These are phyloP conservation scores for Patellifolia procumbens DNA, from an alignment of 179 eudicot genomes.

Conservation along the genomic window DNA sequence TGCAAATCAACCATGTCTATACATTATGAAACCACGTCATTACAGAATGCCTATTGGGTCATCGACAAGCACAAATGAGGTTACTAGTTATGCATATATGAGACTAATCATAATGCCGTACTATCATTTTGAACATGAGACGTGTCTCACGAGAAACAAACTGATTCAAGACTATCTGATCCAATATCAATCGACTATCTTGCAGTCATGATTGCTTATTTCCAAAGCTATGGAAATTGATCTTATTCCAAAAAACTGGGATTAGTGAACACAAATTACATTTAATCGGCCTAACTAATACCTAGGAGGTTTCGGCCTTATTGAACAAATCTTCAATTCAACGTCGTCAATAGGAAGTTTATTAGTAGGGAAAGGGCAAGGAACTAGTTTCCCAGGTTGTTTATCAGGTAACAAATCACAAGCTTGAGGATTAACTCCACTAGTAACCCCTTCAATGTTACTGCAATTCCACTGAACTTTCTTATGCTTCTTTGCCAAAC, in stretches of 20 bases:
- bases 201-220: not conserved
- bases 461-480: slow-evolving; percentile 73
- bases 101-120: too few relatives aligned
- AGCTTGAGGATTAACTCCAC: slow-evolving; percentile 56
- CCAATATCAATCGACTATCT: too few relatives aligned
- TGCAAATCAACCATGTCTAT: too few relatives aligned
- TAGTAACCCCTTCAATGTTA: slow-evolving; percentile 51
- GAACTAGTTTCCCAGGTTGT: slow-evolving; percentile 30
- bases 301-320: slow-evolving; percentile 28
- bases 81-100: too few relatives aligned
- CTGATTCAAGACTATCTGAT: too few relatives aligned
- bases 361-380: slow-evolving; percentile 57
- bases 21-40: too few relatives aligned
- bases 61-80: too few relatives aligned
- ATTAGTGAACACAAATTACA: not conserved
- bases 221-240: not conserved
- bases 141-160: too few relatives aligned
- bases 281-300: not conserved
- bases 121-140: too few relatives aligned
- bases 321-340: slow-evolving; percentile 50
- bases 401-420: slow-evolving; percentile 60
- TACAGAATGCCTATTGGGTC: too few relatives aligned
- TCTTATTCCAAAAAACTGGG: not conserved
- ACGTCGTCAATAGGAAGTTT: slow-evolving; percentile 57
- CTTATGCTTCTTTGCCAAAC: slow-evolving; percentile 51